Conservation (phyloP, 1,139 yeast species). For the Sugiyamaella novakii region DNA sequence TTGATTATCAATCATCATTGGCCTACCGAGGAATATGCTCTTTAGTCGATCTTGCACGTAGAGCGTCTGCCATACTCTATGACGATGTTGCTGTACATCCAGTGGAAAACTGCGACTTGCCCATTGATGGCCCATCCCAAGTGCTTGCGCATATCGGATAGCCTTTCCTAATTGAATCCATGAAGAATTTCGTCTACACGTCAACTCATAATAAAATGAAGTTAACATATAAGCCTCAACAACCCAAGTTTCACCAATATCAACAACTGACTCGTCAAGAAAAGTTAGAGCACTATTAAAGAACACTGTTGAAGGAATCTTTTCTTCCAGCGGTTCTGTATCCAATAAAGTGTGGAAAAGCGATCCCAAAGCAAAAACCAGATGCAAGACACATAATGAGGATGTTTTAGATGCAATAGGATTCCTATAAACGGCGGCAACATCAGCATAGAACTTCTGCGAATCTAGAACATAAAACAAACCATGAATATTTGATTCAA, state of each 20-base stretch:
- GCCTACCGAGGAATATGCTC: slow-evolving; percentile 18
- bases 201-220: slow-evolving; percentile 46
- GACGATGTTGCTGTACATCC: slow-evolving; percentile 16
- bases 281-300: slow-evolving; percentile 45
- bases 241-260: slow-evolving; percentile 50
- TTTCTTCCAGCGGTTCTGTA: background rate
- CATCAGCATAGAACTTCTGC: slow-evolving; percentile 38
- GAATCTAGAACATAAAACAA: slow-evolving; percentile 45
- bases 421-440: slow-evolving; percentile 41
- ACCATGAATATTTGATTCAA: slow-evolving; percentile 45
- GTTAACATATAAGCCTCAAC: slow-evolving; percentile 48
- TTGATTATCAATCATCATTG: slow-evolving; percentile 16
- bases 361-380: slow-evolving; percentile 48
- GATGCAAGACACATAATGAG: slow-evolving; percentile 42
- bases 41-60: slow-evolving; percentile 20
- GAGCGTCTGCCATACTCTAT: slow-evolving; percentile 18
- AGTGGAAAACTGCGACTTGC: slow-evolving; percentile 12
- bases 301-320: slow-evolving; percentile 31
- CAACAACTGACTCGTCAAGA: slow-evolving; percentile 38
- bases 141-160: slow-evolving; percentile 39
- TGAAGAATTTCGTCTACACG: slow-evolving; percentile 47
- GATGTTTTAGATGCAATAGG: slow-evolving; percentile 36
- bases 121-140: slow-evolving; percentile 31
- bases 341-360: slow-evolving; percentile 6
- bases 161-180: slow-evolving; percentile 46